Conservation (phyloP, 208 protist species). For the Trypanosoma scelopori region DNA sequence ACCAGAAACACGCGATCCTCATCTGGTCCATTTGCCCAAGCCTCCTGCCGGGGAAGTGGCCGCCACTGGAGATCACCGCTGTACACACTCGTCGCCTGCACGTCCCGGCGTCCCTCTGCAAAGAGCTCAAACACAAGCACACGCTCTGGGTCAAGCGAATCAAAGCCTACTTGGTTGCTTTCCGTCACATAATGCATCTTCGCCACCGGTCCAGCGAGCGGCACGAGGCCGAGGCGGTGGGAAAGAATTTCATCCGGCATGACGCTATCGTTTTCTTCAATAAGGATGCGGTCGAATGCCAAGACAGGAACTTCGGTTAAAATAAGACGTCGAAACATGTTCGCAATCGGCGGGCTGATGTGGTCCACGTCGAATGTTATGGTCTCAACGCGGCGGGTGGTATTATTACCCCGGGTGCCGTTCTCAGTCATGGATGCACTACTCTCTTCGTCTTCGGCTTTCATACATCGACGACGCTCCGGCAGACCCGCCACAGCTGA, state of each 20-base stretch:
- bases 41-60: conserved; percentile 86
- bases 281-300: conserved; percentile 97
- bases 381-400: conserved; percentile 71
- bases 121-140: conserved; percentile 86
- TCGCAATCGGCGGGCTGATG: conserved; percentile 93
- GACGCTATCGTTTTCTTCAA: conserved; percentile 98
- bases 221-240: conserved; percentile 97
- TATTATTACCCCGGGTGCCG: conserved; percentile 5
- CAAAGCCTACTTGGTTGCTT: conserved; percentile 45
- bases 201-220: conserved; percentile 95
- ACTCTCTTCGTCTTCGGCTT: conserved; percentile 29
- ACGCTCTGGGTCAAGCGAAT: conserved; percentile 63
- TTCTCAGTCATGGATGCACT: not conserved
- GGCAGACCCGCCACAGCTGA: conserved; percentile 68
- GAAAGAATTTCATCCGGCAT: conserved; percentile 97
- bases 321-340: conserved; percentile 97
- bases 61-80: conserved; percentile 92
- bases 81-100: conserved; percentile 81
- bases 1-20: conserved; percentile 91
- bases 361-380: conserved; percentile 83
- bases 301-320: conserved; percentile 97
- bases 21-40: conserved; percentile 32
- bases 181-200: conserved; percentile 88
- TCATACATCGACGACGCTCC: not conserved
- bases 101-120: conserved; percentile 62